Conservation (phyloP, 2,329 filamentous ascomycete species). For the Boeremia exigua region DNA sequence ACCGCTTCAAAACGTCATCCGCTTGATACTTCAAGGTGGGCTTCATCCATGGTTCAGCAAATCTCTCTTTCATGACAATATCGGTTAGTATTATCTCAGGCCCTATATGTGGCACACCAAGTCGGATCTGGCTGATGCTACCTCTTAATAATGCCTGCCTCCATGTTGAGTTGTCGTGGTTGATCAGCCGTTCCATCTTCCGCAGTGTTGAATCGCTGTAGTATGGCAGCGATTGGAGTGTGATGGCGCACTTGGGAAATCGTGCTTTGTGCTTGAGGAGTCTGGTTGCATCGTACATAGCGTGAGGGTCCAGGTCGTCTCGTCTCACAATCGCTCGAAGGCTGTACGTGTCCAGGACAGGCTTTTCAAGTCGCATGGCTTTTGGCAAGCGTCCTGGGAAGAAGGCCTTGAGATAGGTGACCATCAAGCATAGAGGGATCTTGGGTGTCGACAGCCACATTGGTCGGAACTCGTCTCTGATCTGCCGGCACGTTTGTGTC, state of each 20-base stretch:
- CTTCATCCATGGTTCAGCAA: slow-evolving; percentile 29
- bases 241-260: slow-evolving; percentile 25
- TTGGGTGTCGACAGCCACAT: slow-evolving; percentile 31
- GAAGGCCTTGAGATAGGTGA: slow-evolving; percentile 31
- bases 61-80: slow-evolving; percentile 26
- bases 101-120: background rate
- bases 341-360: background rate
- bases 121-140: slow-evolving; percentile 22
- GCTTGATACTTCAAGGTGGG: background rate
- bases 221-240: background rate
- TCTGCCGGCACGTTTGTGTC: slow-evolving; percentile 27
- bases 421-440: slow-evolving; percentile 24
- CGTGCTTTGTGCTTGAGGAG: slow-evolving; percentile 27
- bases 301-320: slow-evolving; percentile 2
- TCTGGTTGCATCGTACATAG: slow-evolving; percentile 14
- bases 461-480: slow-evolving; percentile 36
- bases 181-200: slow-evolving; percentile 19
- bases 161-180: slow-evolving; percentile 24
- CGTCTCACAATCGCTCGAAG: slow-evolving; percentile 23
- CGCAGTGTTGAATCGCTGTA: background rate
- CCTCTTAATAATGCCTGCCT: slow-evolving; percentile 11
- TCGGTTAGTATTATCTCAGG: background rate
- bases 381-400: slow-evolving; percentile 17
- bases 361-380: background rate
- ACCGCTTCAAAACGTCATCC: background rate